These are phyloP conservation scores for Aphanoascus verrucosus DNA, from an alignment of 2,329 filamentous ascomycete species.

Conservation along the genomic window DNA sequence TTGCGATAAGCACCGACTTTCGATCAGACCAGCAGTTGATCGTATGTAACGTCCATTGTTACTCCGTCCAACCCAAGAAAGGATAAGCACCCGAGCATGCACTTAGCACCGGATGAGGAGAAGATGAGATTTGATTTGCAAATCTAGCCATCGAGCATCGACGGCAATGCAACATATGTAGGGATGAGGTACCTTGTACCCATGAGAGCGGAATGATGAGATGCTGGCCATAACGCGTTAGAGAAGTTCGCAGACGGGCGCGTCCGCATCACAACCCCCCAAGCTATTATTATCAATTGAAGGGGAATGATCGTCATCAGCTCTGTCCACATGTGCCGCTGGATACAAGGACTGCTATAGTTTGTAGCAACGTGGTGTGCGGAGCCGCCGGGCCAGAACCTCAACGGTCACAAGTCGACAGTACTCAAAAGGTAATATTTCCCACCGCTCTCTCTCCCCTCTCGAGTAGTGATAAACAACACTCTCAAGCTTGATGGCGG, in stretches of 20 bases:
- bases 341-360: too few relatives aligned
- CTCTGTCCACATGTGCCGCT: too few relatives aligned
- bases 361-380: too few relatives aligned
- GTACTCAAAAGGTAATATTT: too few relatives aligned
- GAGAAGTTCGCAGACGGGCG: not conserved
- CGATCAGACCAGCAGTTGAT: constrained; percentile 2
- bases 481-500: too few relatives aligned
- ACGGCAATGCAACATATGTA: constrained; percentile 5
- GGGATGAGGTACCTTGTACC: constrained; percentile 6
- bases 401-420: too few relatives aligned
- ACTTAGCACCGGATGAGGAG: not conserved
- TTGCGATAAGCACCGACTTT: not conserved
- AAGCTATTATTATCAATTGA: too few relatives aligned
- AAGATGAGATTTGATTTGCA: constrained; percentile 1
- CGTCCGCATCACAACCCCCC: not conserved
- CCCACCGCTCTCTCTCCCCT: too few relatives aligned
- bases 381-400: too few relatives aligned
- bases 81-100: not conserved
- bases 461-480: too few relatives aligned
- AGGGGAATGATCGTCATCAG: too few relatives aligned
- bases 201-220: constrained; percentile 2
- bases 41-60: not conserved
- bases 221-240: not conserved
- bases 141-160: not conserved
- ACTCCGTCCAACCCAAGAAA: not conserved